Base-by-base conservation (phyloP, 192 early-diverging fungal species). In the Entrophospora sp. region DNA sequence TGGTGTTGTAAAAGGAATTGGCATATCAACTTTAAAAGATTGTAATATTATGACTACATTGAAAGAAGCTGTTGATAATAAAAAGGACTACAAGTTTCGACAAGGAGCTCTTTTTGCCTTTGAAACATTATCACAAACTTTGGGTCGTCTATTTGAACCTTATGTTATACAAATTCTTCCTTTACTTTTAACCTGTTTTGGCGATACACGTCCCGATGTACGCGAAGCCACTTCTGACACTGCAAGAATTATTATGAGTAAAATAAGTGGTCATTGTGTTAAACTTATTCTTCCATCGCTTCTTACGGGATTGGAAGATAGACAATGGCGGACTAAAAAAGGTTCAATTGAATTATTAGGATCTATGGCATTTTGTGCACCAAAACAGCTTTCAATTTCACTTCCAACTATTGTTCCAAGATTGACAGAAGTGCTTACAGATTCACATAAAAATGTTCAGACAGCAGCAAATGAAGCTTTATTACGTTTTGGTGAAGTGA, bases 291-390 rank as follows among this genome's bases (percentile, higher is more conserved):
- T 99, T 71, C 96, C 96, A 3, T 84, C 89, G 9, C 72, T 97
- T 51, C 74, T 99, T 58, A 77, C 79, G 24, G 97, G 91, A n/a
- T 75, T 98, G 36, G 87, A 88, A 31, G 91, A 94, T 66, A 79
- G 89, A 69, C 87, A 88, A 67, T 99, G 94, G 94, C 85, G 97
- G 61, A 91, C 96, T n/a, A 99, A 99, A 75, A 93, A 91, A 62
- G 97, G 92, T 45, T 88, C 87, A 24, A 90, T 98, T 42, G 96
- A 99, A 74, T 83, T 98, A 16, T 78, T 99, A 49, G 90, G 90
- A 35, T 79, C 92, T 5, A 98, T 98, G 95, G 93, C 97, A 1
- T 94, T 84, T 73, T 87, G 94, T 64, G 95, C 94, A 3, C 96
- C 97, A 18, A 93, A 95, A 69, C 95, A 99, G 73, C 80, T 99